These are phyloP conservation scores for Talaromyces sp. DNA, from an alignment of 2,329 filamentous ascomycete species.

Conservation along the genomic window DNA sequence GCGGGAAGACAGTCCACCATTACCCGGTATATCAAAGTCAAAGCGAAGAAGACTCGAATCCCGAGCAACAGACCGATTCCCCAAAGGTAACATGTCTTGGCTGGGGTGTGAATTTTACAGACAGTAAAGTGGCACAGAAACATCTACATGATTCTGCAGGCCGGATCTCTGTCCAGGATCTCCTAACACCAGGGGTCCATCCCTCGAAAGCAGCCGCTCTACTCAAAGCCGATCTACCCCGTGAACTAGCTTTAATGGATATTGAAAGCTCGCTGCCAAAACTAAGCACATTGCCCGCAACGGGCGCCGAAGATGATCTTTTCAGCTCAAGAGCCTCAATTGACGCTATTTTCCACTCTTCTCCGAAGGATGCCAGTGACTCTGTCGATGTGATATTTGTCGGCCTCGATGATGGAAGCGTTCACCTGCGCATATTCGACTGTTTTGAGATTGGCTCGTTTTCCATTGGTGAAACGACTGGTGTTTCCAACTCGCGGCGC, in stretches of 20 bases:
- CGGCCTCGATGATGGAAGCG: slow-evolving; percentile 68
- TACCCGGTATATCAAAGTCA: slow-evolving; percentile 48
- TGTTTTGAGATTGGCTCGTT: slow-evolving; percentile 74
- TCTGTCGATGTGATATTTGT: slow-evolving; percentile 79
- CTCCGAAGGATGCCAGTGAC: slow-evolving; percentile 67
- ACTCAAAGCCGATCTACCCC: slow-evolving; percentile 63
- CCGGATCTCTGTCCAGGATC: slow-evolving; percentile 44
- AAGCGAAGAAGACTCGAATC: slow-evolving; percentile 9
- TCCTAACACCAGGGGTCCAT: slow-evolving; percentile 43
- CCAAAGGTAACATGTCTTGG: slow-evolving; percentile 51
- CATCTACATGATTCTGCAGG: slow-evolving; percentile 40
- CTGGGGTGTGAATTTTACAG: slow-evolving; percentile 60
- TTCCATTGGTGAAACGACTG: slow-evolving; percentile 42
- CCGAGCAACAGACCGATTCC: not conserved
- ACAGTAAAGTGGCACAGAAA: slow-evolving; percentile 48
- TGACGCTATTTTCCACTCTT: slow-evolving; percentile 68
- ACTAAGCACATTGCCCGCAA: slow-evolving; percentile 71
- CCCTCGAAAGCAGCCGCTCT: slow-evolving; percentile 39
- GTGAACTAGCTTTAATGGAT: slow-evolving; percentile 73
- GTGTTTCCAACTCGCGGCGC: slow-evolving; percentile 42
- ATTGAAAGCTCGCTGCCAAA: slow-evolving; percentile 76
- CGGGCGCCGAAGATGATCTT: slow-evolving; percentile 63
- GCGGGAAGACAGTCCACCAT: slow-evolving; percentile 77
- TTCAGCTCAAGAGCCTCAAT: slow-evolving; percentile 72
- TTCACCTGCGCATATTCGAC: slow-evolving; percentile 83